Evolutionary conservation across 2,329 filamentous ascomycete species (phyloP).

Genomic region (Hymenoscyphus salicellus): DNA sequence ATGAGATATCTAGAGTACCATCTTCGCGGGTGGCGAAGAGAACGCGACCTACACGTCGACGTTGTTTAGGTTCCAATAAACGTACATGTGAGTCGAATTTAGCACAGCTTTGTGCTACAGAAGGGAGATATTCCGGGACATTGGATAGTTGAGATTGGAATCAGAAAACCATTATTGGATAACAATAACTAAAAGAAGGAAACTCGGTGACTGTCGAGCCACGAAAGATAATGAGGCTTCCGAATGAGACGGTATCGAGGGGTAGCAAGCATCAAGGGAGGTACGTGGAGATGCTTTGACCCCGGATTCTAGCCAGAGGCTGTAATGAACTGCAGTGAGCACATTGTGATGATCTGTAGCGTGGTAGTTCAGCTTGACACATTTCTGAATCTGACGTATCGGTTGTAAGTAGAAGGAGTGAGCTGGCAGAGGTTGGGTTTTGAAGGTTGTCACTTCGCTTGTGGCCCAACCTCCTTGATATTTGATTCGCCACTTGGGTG

Average conservation of each 20-base stretch:
- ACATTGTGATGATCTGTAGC: neutral
- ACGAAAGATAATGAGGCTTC: neutral
- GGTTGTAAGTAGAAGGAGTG: neutral
- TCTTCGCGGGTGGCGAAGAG: neutral
- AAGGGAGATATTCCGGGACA: conserved; percentile 1
- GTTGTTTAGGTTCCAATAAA: conserved; percentile 1
- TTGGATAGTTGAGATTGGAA: neutral
- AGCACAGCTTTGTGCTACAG: conserved; percentile 4
- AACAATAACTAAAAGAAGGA: neutral
- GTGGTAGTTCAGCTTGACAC: neutral
- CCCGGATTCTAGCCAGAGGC: neutral
- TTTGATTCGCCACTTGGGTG: neutral
- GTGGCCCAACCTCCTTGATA: neutral
- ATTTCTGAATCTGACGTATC: neutral
- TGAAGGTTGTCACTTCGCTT: neutral
- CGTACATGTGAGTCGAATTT: conserved; percentile 19
- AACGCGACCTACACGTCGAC: conserved; percentile 12
- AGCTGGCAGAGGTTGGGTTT: neutral
- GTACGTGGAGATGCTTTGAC: conserved; percentile 2
- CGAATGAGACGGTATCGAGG: neutral
- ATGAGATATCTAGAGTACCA: conserved; percentile 1
- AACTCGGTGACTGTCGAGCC: neutral
- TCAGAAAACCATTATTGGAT: neutral
- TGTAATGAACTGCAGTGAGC: conserved; percentile 2
- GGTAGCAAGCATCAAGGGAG: neutral